Percentiles rank a stretch among this genome's conserved stretches.
Conservation (phyloP, 495 filamentous ascomycete species). For the Cercophora newfieldiana region DNA sequence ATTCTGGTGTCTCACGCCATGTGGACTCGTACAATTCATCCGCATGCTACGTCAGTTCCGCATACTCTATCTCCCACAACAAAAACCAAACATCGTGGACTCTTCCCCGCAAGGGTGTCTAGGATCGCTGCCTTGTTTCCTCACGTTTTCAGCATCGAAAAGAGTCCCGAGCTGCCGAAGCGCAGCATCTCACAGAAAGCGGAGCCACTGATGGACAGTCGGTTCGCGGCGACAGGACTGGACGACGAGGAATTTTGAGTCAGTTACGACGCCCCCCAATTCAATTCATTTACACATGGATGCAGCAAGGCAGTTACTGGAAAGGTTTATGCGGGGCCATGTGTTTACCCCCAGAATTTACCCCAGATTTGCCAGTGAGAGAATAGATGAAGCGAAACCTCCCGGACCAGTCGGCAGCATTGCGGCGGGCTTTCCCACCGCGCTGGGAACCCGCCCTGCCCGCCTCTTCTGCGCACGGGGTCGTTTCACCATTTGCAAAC, state of each 20-base stretch:
- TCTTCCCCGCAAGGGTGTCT: not conserved
- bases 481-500: conserved; percentile 9
- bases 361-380: conserved; percentile 33
- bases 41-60: not conserved
- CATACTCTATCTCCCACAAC: not conserved
- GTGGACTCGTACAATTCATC: not conserved
- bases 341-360: conserved; percentile 28
- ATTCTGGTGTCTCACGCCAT: not conserved
- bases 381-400: conserved; percentile 26
- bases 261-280: not conserved
- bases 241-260: not conserved
- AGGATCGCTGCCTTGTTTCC: too few relatives aligned
- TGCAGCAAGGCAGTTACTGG: not conserved
- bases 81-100: not conserved
- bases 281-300: not conserved
- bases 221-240: not conserved
- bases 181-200: too few relatives aligned
- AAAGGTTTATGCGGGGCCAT: not conserved
- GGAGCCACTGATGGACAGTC: too few relatives aligned
- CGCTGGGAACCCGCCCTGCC: conserved; percentile 22
- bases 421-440: conserved; percentile 24
- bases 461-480: conserved; percentile 2
- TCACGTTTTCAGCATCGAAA: too few relatives aligned
- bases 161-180: too few relatives aligned
- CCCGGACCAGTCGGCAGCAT: conserved; percentile 38